Base-by-base conservation (phyloP, 768 basidiomycete genomes). In the Phylloporus arenicola region DNA sequence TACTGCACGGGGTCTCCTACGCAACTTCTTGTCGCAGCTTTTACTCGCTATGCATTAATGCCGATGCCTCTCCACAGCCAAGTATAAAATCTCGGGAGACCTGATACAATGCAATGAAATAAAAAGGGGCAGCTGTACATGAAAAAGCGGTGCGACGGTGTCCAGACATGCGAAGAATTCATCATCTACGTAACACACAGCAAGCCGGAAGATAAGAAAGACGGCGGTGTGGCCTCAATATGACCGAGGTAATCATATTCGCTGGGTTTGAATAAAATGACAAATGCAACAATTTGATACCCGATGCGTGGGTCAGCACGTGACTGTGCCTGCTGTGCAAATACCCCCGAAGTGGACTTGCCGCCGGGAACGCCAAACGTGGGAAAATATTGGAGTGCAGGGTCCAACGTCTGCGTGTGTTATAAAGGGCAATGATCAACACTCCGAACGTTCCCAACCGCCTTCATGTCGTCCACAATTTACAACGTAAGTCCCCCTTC, bases 401-500 rank as follows among this genome's bases (percentile, higher is more conserved):
- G 68, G 66, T 57, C 66, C 64, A 59, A 68, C 56, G 6, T 39
- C 62, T 68, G 59, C 56, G 58, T 62, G 64, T 59, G 56, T 68
- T 69, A 68, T 68, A 68, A 68, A 68, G 66, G 61, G 66, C 68
- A 65, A 69, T 69, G 66, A 68, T 68, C 66, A 68, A 69, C 66
- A 64, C 59, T 65, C 62, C 61, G 55, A 62, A 58, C 65, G 61
- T 69, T 68, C 65, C 68, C 69, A 69, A 69, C 63, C 24, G 45
- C 67, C 56, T 52, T 33, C 67, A 69, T 69, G 68, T 70, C 68
- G 55, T 70, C 68, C 57, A 70, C 68, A 54, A 69, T 69, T 50
- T 69, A 69, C 64, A 69, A 69, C 48, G 68, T 69, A 54, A 69
- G 68, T 69, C 55, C 47, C 10, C 40, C 27, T 43, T 13, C 16